phyloP scores from a whole-genome alignment of 2,329 filamentous ascomycete species.

The Dothistroma pini region DNA sequence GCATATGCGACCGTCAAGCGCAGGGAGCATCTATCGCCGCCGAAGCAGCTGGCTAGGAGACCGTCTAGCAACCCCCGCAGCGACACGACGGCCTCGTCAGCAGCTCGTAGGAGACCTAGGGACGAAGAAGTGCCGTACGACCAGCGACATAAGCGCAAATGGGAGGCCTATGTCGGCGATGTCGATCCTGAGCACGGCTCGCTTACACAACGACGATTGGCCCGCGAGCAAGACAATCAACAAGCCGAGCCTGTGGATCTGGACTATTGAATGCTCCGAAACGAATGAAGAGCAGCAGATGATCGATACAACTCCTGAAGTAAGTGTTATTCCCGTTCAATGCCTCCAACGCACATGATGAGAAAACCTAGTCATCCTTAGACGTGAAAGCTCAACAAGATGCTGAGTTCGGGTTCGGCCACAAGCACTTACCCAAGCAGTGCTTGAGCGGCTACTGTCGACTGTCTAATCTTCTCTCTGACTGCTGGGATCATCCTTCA shows the following conservation, averaged over 20 bases:
- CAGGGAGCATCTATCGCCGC: conserved; percentile 2
- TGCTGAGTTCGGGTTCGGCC: conserved; percentile 26
- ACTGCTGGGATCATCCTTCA: conserved; percentile 9
- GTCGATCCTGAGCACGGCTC: conserved; percentile 35
- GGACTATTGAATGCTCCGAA: conserved; percentile 41
- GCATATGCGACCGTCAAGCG: conserved; percentile 13
- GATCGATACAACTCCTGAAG: background rate
- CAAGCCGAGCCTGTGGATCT: conserved; percentile 41
- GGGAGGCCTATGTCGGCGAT: conserved; percentile 37
- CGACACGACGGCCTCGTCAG: conserved; percentile 17
- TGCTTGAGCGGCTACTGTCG: conserved; percentile 27
- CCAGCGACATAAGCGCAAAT: conserved; percentile 34
- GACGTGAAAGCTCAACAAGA: conserved; percentile 31
- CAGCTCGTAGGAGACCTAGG: conserved; percentile 14
- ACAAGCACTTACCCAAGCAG: conserved; percentile 27
- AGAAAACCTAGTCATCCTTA: conserved; percentile 39
- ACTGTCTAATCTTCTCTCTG: conserved; percentile 38
- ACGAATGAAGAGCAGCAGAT: background rate
- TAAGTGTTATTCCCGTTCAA: background rate
- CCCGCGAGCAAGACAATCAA: conserved; percentile 43
- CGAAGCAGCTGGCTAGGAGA: conserved; percentile 6
- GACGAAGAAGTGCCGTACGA: conserved; percentile 30
- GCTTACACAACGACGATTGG: conserved; percentile 44
- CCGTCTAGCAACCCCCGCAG: conserved; percentile 22
- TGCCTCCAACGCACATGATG: conserved; percentile 29